phyloP scores from a whole-genome alignment of 192 early-diverging fungal genomes.

The Coemansia sp. region DNA sequence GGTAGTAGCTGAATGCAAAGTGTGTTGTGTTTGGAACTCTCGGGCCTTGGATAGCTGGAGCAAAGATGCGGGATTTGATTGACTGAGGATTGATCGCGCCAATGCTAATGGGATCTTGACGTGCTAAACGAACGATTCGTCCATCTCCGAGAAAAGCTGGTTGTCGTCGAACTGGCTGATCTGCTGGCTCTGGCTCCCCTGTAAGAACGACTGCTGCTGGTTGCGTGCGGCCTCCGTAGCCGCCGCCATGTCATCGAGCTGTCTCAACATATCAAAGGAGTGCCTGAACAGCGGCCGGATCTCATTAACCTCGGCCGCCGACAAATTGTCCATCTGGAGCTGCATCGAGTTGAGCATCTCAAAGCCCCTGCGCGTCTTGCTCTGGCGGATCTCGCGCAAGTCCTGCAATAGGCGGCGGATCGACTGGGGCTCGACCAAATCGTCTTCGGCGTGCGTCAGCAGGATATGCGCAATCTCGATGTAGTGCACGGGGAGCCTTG shows the following conservation, averaged over 20 bases:
- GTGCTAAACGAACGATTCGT: slow-evolving; percentile 14
- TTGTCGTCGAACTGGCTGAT: slow-evolving; percentile 24
- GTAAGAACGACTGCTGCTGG: slow-evolving; percentile 4
- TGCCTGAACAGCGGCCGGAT: slow-evolving; percentile 86
- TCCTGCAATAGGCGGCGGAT: slow-evolving; percentile 79
- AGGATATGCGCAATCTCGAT: slow-evolving; percentile 81
- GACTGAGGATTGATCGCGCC: too few species aligned
- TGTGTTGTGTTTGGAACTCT: too few species aligned
- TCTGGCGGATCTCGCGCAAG: slow-evolving; percentile 76
- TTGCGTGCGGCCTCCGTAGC: slow-evolving; percentile 14
- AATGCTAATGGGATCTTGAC: slow-evolving; percentile 1
- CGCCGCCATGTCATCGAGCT: slow-evolving; percentile 32
- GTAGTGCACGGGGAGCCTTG: slow-evolving; percentile 74
- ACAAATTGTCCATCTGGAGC: slow-evolving; percentile 82
- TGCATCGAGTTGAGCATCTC: slow-evolving; percentile 62
- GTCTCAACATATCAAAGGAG: slow-evolving; percentile 66
- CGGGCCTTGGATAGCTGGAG: too few species aligned
- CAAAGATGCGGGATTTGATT: too few species aligned
- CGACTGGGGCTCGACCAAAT: slow-evolving; percentile 71
- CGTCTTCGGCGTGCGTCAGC: slow-evolving; percentile 77
- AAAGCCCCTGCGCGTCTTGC: slow-evolving; percentile 75
- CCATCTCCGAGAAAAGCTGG: slow-evolving; percentile 23
- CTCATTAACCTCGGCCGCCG: slow-evolving; percentile 86
- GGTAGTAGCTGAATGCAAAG: too few species aligned
- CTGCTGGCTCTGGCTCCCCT: slow-evolving; percentile 23